phyloP scores from a whole-genome alignment of 2,329 filamentous ascomycete genomes.

The Rhexocercosporidium sp. region DNA sequence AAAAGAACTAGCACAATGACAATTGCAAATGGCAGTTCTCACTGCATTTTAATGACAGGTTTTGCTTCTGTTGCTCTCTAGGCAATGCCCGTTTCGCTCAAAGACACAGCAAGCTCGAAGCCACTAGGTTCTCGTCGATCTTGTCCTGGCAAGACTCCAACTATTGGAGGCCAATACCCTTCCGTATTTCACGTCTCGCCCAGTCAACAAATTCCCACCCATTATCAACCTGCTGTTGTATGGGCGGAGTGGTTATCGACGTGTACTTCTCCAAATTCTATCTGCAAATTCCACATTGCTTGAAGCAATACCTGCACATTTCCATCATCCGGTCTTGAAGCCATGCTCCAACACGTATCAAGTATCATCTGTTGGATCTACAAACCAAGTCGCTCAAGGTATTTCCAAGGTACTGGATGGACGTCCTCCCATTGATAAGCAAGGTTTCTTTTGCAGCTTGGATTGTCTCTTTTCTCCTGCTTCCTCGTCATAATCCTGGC shows the following conservation, averaged over 20 bases:
- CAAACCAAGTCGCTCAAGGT: constrained; percentile 13
- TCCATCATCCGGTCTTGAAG: neutral
- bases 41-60: neutral
- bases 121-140: neutral
- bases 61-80: neutral
- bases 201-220: neutral
- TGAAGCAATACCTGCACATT: neutral
- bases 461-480: constrained; percentile 42
- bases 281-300: neutral
- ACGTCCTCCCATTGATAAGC: constrained; percentile 32
- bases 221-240: neutral
- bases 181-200: neutral
- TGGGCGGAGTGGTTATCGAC: neutral
- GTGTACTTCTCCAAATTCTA: neutral
- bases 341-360: neutral
- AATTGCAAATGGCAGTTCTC: neutral
- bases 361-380: neutral
- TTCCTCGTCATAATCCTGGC: constrained; percentile 27
- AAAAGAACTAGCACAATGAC: neutral
- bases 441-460: constrained; percentile 49
- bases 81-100: neutral
- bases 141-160: neutral
- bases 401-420: constrained; percentile 23
- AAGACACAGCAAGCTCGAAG: neutral
- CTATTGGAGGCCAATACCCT: neutral